Percentiles rank a stretch among this genome's conserved stretches.
Evolutionary conservation across 2,329 filamentous ascomycete species (phyloP).

Genomic region (Fusarium nurragi): DNA sequence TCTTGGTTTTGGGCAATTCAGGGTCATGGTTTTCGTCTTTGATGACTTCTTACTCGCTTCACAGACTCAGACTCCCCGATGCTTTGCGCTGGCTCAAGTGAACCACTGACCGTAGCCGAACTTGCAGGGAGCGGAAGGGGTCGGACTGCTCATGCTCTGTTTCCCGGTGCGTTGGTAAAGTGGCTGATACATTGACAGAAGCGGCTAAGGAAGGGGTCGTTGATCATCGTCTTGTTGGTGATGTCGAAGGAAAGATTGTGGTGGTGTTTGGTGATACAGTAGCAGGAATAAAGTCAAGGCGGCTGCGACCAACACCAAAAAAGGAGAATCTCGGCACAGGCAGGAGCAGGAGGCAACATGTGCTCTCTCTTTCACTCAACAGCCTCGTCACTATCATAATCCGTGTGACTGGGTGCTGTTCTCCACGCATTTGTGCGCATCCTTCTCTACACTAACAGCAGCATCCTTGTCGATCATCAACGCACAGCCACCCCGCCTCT

Average conservation of each 20-base stretch:
- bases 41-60: not conserved
- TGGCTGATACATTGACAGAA: slow-evolving; percentile 7
- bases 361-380: not conserved
- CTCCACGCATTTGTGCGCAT: not conserved
- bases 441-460: not conserved
- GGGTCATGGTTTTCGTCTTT: not conserved
- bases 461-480: slow-evolving; percentile 18
- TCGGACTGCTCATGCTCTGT: not conserved
- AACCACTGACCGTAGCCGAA: not conserved
- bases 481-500: slow-evolving; percentile 27
- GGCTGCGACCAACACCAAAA: slow-evolving; percentile 23
- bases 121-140: not conserved
- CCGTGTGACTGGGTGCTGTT: not conserved
- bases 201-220: slow-evolving; percentile 7
- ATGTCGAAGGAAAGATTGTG: slow-evolving; percentile 7
- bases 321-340: not conserved
- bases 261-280: slow-evolving; percentile 16
- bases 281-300: not conserved
- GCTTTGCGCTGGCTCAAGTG: not conserved
- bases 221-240: slow-evolving; percentile 20
- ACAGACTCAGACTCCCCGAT: not conserved
- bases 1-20: not conserved
- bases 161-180: not conserved
- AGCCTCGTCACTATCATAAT: slow-evolving; percentile 6
- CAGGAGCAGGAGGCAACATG: not conserved